Evolutionary conservation across 352 stramenopile species (phyloP).

Genomic region (Globisporangium sylvaticum): DNA sequence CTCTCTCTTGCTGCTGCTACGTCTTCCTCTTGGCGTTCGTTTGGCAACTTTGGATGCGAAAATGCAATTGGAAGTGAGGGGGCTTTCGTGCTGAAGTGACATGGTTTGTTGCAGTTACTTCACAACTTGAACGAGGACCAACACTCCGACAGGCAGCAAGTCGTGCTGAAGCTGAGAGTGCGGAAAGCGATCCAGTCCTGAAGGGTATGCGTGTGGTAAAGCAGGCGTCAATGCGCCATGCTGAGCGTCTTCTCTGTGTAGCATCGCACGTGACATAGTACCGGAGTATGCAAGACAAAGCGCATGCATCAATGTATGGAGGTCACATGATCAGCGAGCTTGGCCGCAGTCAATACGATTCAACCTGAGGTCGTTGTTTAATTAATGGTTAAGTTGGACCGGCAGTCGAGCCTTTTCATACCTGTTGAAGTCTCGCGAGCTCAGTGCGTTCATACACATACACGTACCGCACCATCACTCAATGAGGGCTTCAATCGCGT

Average conservation of each 20-base stretch:
- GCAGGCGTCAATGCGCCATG: no score
- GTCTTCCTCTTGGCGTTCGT: not conserved
- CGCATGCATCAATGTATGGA: not conserved
- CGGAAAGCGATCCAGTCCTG: not conserved
- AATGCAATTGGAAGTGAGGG: slow-evolving; percentile 1
- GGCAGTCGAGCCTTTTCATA: not conserved
- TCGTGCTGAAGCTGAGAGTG: not conserved
- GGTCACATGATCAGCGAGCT: not conserved
- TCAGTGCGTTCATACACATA: slow-evolving; percentile 5
- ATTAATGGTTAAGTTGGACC: not conserved
- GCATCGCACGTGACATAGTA: no score
- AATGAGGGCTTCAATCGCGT: not conserved
- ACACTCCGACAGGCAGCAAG: not conserved
- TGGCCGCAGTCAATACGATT: not conserved
- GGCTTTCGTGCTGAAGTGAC: not conserved
- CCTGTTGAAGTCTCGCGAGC: not conserved
- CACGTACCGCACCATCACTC: not conserved
- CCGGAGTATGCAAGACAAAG: not conserved
- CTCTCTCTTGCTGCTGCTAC: not conserved
- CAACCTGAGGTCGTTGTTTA: not conserved
- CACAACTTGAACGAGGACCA: not conserved
- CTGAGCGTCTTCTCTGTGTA: no score
- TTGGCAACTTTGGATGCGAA: not conserved
- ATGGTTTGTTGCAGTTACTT: not conserved
- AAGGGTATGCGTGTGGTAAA: no score